Evolutionary conservation across 768 basidiomycete species (phyloP).

Genomic region (Tulasnella sp.): DNA sequence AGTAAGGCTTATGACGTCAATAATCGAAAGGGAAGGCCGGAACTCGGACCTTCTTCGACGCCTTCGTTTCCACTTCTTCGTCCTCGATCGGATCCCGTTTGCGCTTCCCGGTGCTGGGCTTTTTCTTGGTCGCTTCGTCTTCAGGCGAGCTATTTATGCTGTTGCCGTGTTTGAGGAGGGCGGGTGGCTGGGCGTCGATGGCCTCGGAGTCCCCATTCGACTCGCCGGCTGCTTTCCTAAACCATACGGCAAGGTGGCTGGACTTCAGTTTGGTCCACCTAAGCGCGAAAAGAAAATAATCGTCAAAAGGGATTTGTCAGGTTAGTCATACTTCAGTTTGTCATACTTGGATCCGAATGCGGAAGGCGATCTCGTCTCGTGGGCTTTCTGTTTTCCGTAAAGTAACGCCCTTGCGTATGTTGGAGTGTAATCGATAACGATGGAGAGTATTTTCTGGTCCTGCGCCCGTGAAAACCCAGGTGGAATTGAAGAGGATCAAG

Average conservation of each 20-base stretch:
- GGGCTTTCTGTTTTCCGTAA: background rate
- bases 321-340: background rate
- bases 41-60: background rate
- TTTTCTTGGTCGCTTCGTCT: background rate
- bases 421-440: background rate
- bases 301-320: background rate
- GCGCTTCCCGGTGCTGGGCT: background rate
- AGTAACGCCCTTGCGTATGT: background rate
- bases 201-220: background rate
- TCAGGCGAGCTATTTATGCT: background rate
- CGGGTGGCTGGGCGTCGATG: background rate
- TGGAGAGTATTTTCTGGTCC: background rate
- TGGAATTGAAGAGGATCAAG: background rate
- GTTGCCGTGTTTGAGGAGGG: background rate
- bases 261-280: background rate
- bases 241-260: background rate
- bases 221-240: background rate
- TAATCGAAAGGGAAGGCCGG: background rate
- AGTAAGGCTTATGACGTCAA: background rate
- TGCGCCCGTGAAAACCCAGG: background rate
- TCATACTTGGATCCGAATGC: slow-evolving; percentile 6
- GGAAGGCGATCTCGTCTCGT: background rate
- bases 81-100: background rate
- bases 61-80: background rate
- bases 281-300: background rate